A percentile compares a stretch with the other conserved stretches of the same genome.
These are phyloP conservation scores for Termitomyces sp. DNA, from an alignment of 768 basidiomycete genomes.

Conservation along the genomic window DNA sequence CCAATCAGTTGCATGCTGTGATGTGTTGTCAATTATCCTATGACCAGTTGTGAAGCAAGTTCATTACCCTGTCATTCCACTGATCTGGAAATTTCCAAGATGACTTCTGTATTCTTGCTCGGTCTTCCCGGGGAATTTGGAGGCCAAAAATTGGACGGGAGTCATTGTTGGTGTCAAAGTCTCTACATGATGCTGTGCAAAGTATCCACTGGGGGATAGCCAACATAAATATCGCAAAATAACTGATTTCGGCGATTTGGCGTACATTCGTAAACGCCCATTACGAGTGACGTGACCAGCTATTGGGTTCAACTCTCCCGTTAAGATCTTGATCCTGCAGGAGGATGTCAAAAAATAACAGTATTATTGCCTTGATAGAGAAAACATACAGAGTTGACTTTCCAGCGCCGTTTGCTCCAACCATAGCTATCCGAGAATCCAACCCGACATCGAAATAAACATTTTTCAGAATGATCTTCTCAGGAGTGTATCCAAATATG, in stretches of 20 bases:
- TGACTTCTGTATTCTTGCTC: constrained; percentile 97
- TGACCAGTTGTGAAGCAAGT: constrained; percentile 11
- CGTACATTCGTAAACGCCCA: constrained; percentile 85
- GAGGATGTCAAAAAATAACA: not conserved
- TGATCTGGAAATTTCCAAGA: constrained; percentile 96
- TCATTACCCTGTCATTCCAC: constrained; percentile 85
- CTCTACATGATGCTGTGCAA: constrained; percentile 96
- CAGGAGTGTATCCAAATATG: constrained; percentile 79
- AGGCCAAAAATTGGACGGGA: constrained; percentile 92
- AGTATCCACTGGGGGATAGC: constrained; percentile 65
- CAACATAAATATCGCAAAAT: constrained; percentile 2
- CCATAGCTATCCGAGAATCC: constrained; percentile 93
- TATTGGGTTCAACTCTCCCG: constrained; percentile 72
- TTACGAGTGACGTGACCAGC: constrained; percentile 84
- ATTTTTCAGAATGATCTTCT: constrained; percentile 70
- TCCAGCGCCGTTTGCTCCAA: constrained; percentile 93
- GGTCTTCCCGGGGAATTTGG: constrained; percentile 87
- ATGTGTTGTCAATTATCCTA: not conserved
- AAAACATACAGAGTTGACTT: constrained; percentile 83
- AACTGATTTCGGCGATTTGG: constrained; percentile 21
- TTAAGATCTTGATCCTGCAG: constrained; percentile 84
- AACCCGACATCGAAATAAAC: constrained; percentile 90
- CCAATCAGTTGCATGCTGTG: constrained; percentile 79
- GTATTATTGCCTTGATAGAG: not conserved
- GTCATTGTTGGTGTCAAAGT: constrained; percentile 77